Base-by-base conservation (phyloP, 2,329 filamentous ascomycete species). In the Xylariales sp. region DNA sequence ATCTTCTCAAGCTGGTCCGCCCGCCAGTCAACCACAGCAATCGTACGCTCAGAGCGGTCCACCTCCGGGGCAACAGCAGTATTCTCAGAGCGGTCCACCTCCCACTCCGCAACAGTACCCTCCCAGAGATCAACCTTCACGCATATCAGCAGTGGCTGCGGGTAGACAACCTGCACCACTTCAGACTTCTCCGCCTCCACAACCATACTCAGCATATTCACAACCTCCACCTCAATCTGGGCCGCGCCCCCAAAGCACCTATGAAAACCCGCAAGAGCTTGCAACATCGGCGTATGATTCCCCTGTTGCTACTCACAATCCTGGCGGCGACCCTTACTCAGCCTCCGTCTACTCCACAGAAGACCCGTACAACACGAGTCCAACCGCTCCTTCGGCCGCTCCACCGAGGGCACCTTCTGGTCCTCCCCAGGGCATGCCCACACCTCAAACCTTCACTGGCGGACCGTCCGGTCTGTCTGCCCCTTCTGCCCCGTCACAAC, bases 261-360 rank as follows among this genome's bases (percentile, higher is more conserved):
- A 84, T 52, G 80, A 82, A 20, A 78, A 80, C 48, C 80, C 86
- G 1, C 86, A 90, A 62, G 86, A 91, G 64, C 70, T 91, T 34
- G 83, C 85, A 19, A 88, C 86, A 1, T 86, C 84, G 1, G 79
- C 78, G 8, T 90, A 89, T 55, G 84, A 89, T 60, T 86, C 84
- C 3, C 86, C 85, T 31, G 73, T 86, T 28, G 77, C 71, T 10
- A 61, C 71, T 5, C 70, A 75, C 56, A 72, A 70, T 54, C 65
- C 67, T 21, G 63, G 57, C 47, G 64, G 65, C 12, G 62, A 64
- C 16, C 64, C 69, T 2, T 76, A 69, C 51, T 63, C 68, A 3
- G 67, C 66, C 31, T 70, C 71, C 1, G 65, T 64, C 21, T 73
- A 74, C 52, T 70, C 71, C 4, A 63, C 68, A 5, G 73, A 78